Conservation (phyloP, 345 rosid species). For the Eucalyptus urophylla region DNA sequence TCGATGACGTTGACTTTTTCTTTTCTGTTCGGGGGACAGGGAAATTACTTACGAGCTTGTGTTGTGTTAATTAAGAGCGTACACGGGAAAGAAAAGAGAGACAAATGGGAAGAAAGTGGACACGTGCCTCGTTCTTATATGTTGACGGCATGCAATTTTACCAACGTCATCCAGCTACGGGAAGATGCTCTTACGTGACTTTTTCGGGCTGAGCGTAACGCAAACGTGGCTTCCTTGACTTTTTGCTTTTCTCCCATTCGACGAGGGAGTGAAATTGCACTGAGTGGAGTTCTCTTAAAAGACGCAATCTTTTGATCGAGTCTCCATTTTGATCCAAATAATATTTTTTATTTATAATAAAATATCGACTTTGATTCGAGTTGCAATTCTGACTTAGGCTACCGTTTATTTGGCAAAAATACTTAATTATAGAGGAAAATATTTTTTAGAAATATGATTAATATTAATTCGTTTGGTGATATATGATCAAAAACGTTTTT, state of each 20-base stretch:
- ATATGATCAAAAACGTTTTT: too few species aligned
- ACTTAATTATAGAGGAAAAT: too few species aligned
- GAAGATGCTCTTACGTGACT: neutral
- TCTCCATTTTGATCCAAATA: too few species aligned
- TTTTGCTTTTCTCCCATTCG: neutral
- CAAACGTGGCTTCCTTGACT: neutral
- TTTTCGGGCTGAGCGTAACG: neutral
- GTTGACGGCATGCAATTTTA: neutral
- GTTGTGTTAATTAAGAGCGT: too few species aligned
- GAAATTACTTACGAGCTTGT: neutral
- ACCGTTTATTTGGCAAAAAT: accelerated
- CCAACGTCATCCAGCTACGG: neutral
- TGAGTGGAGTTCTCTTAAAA: neutral
- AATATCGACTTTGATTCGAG: neutral
- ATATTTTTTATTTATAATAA: too few species aligned
- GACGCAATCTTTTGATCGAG: neutral
- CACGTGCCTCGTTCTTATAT: neutral
- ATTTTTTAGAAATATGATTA: too few species aligned
- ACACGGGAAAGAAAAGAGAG: neutral
- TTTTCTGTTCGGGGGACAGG: neutral
- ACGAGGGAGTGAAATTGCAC: neutral
- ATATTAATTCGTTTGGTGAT: too few species aligned
- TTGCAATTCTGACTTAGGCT: too few species aligned
- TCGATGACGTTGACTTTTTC: neutral
- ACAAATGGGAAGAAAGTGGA: neutral